These are phyloP conservation scores for Anthracocystis walkeri DNA, from an alignment of 1,284 basidiomycete genomes.

Conservation along the genomic window DNA sequence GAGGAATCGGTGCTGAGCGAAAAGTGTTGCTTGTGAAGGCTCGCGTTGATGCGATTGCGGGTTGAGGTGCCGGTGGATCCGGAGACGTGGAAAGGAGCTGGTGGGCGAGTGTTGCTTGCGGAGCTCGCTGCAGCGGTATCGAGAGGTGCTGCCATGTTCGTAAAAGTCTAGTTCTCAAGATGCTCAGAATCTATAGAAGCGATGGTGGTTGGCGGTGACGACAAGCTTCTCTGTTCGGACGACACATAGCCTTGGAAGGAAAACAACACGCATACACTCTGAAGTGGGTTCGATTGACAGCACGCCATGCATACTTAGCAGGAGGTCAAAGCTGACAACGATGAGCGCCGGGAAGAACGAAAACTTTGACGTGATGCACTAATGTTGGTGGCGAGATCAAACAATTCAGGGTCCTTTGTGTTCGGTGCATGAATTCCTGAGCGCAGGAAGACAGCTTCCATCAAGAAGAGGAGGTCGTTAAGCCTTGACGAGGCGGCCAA, in stretches of 20 bases:
- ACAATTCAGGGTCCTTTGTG: slow-evolving; percentile 11
- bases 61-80: slow-evolving; percentile 20
- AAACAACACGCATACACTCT: not conserved
- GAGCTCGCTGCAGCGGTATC: not conserved
- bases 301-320: not conserved
- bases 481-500: not conserved
- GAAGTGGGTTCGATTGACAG: not conserved
- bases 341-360: not conserved
- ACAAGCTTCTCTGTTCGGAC: not conserved
- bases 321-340: not conserved
- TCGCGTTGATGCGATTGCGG: slow-evolving; percentile 26
- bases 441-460: not conserved
- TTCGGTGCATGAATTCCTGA: slow-evolving; percentile 1
- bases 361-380: slow-evolving; percentile 18
- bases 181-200: too few relatives aligned
- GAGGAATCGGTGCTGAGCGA: slow-evolving; percentile 24
- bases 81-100: slow-evolving; percentile 14
- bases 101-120: not conserved
- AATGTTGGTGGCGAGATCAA: slow-evolving; percentile 11
- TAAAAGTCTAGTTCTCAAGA: not conserved
- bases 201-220: not conserved
- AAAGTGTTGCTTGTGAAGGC: slow-evolving; percentile 44
- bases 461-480: not conserved
- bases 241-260: not conserved
- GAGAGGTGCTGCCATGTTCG: not conserved